Base-by-base conservation (phyloP, 2,329 filamentous ascomycete genomes). In the Escovopsis sp. region DNA sequence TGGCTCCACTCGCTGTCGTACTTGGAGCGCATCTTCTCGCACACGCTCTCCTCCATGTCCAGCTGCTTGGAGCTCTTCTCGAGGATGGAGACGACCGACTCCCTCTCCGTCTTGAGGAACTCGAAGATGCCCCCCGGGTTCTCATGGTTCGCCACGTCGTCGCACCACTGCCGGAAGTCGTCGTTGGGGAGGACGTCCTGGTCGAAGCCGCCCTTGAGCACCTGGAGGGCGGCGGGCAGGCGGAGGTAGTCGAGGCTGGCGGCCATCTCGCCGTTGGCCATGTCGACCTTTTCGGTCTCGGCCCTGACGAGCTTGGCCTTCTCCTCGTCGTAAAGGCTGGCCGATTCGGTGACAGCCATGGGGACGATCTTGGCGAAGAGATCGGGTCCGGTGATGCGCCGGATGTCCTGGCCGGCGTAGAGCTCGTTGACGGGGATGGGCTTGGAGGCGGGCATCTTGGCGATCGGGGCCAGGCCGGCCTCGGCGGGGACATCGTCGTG, bases 11-110 rank as follows among this genome's bases (percentile, higher is more conserved):
- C 88, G 19, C 69, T 71, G 37, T 88, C 87, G 53, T 96, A 96
- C 55, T 98, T 98, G 11, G 86, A 92, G 32, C 90, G 75, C 90
- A 98, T 98, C 65, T 96, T 98, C 56, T 98, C 90, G 54, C 90
- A 98, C 0, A 96, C 84, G 37, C 84, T 92, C 60, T 96, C 92
- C 56, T 98, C 90, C 76, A 90, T 86, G 46, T 98, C 90, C 29
- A 98, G 62, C 49, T 92, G 82, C 54, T 93, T 93, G 37, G 78
- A 76, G 47, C 84, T 84, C 38, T 72, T 73, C 38, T 94, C 86
- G 37, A 98, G 57, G 3, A 76, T 71, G 3, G 67, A 65, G 18
- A 84, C 55, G 11, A 94, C 81, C 1, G 72, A 68, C 14, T 81
- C 72, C 55, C 88, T 93, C 47, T 90, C 81, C 18, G 73, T 68